These are phyloP conservation scores for Periconia sp. DNA, from an alignment of 2,329 filamentous ascomycete species.

Conservation along the genomic window DNA sequence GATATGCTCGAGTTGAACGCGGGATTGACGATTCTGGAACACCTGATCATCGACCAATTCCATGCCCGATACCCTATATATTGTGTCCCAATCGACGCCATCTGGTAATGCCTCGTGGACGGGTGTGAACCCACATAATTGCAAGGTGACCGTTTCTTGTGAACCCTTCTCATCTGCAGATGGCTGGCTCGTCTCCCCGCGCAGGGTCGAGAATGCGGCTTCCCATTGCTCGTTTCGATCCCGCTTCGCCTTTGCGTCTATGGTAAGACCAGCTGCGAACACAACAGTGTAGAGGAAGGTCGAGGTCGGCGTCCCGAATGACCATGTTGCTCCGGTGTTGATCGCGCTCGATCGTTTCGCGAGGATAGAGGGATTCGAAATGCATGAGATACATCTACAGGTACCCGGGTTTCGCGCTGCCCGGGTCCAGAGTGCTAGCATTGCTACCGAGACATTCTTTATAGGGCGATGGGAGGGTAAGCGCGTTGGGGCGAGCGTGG, in stretches of 20 bases:
- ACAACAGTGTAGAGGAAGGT: slow-evolving; percentile 73
- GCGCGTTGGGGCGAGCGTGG: slow-evolving; percentile 5
- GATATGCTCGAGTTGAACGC: slow-evolving; percentile 18
- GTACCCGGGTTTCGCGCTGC: slow-evolving; percentile 65
- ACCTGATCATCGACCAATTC: slow-evolving; percentile 30
- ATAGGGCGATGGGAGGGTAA: slow-evolving; percentile 4
- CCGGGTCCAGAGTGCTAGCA: slow-evolving; percentile 74
- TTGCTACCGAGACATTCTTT: slow-evolving; percentile 53
- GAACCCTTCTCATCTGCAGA: neutral
- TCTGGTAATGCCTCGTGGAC: slow-evolving; percentile 18
- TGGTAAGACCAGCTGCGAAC: slow-evolving; percentile 68
- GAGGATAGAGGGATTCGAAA: slow-evolving; percentile 56
- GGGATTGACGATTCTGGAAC: slow-evolving; percentile 18
- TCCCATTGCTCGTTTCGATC: slow-evolving; percentile 67
- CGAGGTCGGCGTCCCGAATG: slow-evolving; percentile 59
- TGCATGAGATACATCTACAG: slow-evolving; percentile 69
- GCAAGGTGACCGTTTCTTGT: neutral
- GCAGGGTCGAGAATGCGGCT: slow-evolving; percentile 62
- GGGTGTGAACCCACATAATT: slow-evolving; percentile 7
- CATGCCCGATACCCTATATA: slow-evolving; percentile 28
- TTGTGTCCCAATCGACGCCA: slow-evolving; percentile 28
- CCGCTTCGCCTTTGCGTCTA: slow-evolving; percentile 67
- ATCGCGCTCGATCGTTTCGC: slow-evolving; percentile 60
- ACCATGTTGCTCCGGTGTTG: slow-evolving; percentile 58
- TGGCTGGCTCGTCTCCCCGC: slow-evolving; percentile 30